These are phyloP conservation scores for Achaetomium macrosporum DNA, from an alignment of 2,329 filamentous ascomycete species.

Conservation along the genomic window DNA sequence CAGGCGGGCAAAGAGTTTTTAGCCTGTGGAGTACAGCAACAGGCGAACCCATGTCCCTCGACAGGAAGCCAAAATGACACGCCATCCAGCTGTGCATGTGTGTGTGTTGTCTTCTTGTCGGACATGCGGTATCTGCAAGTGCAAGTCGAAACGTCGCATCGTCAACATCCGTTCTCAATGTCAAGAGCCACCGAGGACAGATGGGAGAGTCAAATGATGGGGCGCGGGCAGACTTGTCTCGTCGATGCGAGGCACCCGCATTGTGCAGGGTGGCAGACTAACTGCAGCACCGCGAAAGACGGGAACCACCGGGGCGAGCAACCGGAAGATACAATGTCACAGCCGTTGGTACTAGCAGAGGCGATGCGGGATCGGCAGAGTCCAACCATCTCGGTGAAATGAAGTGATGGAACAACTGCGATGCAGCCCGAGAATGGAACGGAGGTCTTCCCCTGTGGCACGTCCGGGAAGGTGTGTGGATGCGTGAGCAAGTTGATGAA, in stretches of 20 bases:
- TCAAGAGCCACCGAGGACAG: no score
- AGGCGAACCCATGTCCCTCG: constrained; percentile 1
- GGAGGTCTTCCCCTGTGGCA: neutral
- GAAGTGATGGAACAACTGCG: neutral
- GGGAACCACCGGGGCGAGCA: neutral
- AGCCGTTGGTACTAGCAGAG: neutral
- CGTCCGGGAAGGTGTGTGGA: neutral
- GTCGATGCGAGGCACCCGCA: no score
- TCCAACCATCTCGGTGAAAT: constrained; percentile 10
- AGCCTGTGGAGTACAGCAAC: constrained; percentile 8
- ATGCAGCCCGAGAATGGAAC: neutral
- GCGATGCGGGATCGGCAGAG: constrained; percentile 7
- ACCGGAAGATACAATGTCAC: neutral
- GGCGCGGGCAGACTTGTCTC: no score
- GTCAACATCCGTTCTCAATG: no score
- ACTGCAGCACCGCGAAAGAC: no score
- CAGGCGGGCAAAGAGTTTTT: constrained; percentile 2
- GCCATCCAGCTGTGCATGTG: neutral
- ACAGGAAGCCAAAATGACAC: neutral
- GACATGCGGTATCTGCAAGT: no score
- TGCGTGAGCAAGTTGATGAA: neutral
- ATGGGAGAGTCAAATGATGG: no score
- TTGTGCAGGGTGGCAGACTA: no score
- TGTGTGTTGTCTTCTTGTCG: no score
- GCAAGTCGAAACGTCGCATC: no score